Percentiles rank a stretch among this genome's conserved stretches.
These are phyloP conservation scores for Aspergillus unguis DNA, from an alignment of 2,329 filamentous ascomycete genomes.

Conservation along the genomic window DNA sequence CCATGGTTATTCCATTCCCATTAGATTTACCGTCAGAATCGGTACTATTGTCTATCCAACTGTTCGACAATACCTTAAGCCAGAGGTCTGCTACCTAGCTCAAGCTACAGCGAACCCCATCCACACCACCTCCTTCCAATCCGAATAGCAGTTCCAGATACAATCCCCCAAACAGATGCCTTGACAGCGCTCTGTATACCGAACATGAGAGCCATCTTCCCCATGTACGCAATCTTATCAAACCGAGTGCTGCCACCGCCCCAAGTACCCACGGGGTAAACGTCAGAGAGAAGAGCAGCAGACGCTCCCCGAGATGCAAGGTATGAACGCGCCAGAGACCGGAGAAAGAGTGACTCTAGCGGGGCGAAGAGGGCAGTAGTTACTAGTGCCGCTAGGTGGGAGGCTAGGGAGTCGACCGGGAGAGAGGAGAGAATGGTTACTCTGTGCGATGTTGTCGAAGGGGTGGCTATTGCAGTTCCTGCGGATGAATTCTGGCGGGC, in stretches of 20 bases:
- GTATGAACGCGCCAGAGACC: slow-evolving; percentile 38
- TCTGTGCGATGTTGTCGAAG: slow-evolving; percentile 29
- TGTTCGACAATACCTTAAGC: neutral
- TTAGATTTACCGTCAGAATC: neutral
- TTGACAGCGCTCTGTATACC: slow-evolving; percentile 38
- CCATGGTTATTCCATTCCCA: neutral
- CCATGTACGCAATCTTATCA: slow-evolving; percentile 34
- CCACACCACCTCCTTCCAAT: slow-evolving; percentile 40
- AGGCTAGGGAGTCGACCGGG: slow-evolving; percentile 42
- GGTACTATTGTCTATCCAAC: neutral
- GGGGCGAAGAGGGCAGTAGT: slow-evolving; percentile 40
- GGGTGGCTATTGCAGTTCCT: neutral
- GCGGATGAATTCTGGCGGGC: slow-evolving; percentile 14
- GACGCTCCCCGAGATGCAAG: slow-evolving; percentile 29
- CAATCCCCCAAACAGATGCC: slow-evolving; percentile 36
- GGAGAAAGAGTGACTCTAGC: slow-evolving; percentile 40
- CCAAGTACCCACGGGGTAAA: slow-evolving; percentile 34
- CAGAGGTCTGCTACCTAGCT: neutral
- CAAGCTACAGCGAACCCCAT: slow-evolving; percentile 33
- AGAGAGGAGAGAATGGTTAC: slow-evolving; percentile 44
- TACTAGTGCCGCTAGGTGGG: slow-evolving; percentile 38
- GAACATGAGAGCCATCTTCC: slow-evolving; percentile 36
- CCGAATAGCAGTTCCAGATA: slow-evolving; percentile 37
- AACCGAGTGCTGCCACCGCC: slow-evolving; percentile 31
- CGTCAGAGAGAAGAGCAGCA: slow-evolving; percentile 24